These are phyloP conservation scores for Centella asiatica DNA, from an alignment of 129 eudicot genomes.

Conservation along the genomic window DNA sequence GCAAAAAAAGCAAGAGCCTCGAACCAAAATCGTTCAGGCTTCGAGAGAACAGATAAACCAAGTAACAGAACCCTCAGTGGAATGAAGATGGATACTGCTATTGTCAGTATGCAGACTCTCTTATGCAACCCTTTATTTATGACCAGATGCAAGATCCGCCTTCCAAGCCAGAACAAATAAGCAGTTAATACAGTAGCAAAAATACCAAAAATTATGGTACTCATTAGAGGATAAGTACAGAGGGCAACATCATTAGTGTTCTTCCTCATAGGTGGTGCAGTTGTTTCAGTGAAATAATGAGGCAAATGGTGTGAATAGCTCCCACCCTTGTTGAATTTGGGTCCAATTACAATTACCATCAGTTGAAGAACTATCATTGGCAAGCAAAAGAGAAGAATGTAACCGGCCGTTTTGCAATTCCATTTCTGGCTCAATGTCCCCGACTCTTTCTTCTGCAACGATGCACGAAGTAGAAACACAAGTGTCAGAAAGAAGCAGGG, in stretches of 20 bases:
- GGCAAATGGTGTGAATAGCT: slow-evolving; percentile 29
- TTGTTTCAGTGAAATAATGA: slow-evolving; percentile 39
- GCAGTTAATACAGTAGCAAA: slow-evolving; percentile 48
- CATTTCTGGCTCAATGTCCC: slow-evolving; percentile 71
- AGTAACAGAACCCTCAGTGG: slow-evolving; percentile 74
- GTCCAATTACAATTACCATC: slow-evolving; percentile 52
- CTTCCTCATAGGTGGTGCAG: slow-evolving; percentile 7
- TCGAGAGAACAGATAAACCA: slow-evolving; percentile 64
- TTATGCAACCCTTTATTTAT: slow-evolving; percentile 81
- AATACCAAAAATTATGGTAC: slow-evolving; percentile 75
- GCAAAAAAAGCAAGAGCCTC: slow-evolving; percentile 69
- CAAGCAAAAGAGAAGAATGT: slow-evolving; percentile 48
- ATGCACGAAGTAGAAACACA: slow-evolving; percentile 75
- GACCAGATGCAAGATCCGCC: slow-evolving; percentile 58
- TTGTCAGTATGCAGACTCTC: slow-evolving; percentile 75
- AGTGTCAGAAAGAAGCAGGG: slow-evolving; percentile 78
- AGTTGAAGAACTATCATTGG: slow-evolving; percentile 76
- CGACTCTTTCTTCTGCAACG: slow-evolving; percentile 47
- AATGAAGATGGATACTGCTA: slow-evolving; percentile 59
- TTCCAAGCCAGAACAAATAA: slow-evolving; percentile 74
- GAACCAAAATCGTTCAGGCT: slow-evolving; percentile 48
- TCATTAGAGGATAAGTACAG: slow-evolving; percentile 82
- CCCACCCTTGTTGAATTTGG: slow-evolving; percentile 25
- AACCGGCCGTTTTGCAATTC: slow-evolving; percentile 66
- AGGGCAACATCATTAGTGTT: slow-evolving; percentile 28